phyloP scores from a whole-genome alignment of 164 flowering plant genomes.

The Buxus sempervirens region DNA sequence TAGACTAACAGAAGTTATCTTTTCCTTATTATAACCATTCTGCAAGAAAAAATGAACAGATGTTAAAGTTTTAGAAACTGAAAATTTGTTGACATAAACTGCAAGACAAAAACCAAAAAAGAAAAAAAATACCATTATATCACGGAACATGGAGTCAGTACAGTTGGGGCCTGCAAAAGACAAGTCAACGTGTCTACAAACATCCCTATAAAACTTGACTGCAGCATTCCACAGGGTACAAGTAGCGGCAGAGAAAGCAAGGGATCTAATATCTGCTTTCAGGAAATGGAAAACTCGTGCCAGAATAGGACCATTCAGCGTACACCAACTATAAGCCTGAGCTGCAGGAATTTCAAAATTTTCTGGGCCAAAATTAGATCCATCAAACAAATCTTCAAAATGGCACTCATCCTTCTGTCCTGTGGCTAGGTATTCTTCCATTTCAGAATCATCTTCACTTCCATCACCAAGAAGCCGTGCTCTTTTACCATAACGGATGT shows the following conservation, averaged over 20 bases:
- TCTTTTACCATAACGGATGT: slow-evolving; percentile 50
- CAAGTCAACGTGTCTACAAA: slow-evolving; percentile 65
- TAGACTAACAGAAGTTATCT: slow-evolving; percentile 57
- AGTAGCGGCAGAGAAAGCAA: slow-evolving; percentile 68
- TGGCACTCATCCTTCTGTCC: slow-evolving; percentile 32
- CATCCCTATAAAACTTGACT: slow-evolving; percentile 54
- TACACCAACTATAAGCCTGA: slow-evolving; percentile 64
- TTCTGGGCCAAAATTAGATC: slow-evolving; percentile 36
- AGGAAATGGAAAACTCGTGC: slow-evolving; percentile 85
- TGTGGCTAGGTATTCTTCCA: slow-evolving; percentile 33
- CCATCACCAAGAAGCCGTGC: slow-evolving; percentile 47
- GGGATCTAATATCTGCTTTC: slow-evolving; percentile 71
- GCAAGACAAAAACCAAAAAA: not conserved
- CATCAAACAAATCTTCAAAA: slow-evolving; percentile 75
- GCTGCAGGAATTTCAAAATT: slow-evolving; percentile 24
- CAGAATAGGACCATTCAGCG: slow-evolving; percentile 61
- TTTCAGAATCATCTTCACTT: slow-evolving; percentile 56
- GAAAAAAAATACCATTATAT: slow-evolving; percentile 55
- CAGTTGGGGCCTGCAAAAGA: slow-evolving; percentile 62
- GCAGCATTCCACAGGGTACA: slow-evolving; percentile 86
- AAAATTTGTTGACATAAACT: not conserved
- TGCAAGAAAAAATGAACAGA: slow-evolving; percentile 41
- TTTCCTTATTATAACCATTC: slow-evolving; percentile 68
- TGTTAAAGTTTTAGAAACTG: slow-evolving; percentile 6
- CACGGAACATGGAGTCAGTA: slow-evolving; percentile 51